A percentile compares a stretch with the other conserved stretches of the same genome.
These are phyloP conservation scores for Sequoia sempervirens DNA, from an alignment of 75 land plant species.

Conservation along the genomic window DNA sequence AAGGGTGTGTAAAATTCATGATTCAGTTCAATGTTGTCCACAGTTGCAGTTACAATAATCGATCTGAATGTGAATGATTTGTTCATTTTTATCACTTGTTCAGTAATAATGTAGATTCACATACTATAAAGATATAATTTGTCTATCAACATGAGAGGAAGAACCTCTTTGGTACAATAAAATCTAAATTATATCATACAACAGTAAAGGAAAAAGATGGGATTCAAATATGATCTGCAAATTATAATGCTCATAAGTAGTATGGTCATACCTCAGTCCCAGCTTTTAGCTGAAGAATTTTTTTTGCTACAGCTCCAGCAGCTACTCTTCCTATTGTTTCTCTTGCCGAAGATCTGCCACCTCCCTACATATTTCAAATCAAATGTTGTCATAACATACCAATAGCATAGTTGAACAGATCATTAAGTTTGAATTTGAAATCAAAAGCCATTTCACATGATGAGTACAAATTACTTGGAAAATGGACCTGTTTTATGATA, in stretches of 20 bases:
- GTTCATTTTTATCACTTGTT: not conserved
- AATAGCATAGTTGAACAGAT: not conserved
- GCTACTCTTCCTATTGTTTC: constrained; percentile 99
- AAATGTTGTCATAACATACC: not conserved
- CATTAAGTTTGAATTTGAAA: not conserved
- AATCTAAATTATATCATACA: not conserved
- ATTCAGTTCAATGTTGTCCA: constrained; percentile 1
- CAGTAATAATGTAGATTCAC: not conserved
- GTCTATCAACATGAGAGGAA: not conserved
- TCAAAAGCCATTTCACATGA: not conserved
- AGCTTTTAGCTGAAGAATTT: constrained; percentile 55
- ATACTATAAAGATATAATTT: not conserved
- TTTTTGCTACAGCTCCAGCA: constrained; percentile 97
- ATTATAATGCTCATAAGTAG: not conserved
- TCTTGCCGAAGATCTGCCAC: constrained; percentile 98
- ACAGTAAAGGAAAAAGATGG: not conserved
- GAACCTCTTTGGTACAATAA: not conserved
- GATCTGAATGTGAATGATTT: not conserved
- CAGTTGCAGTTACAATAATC: not conserved
- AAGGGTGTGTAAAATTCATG: constrained; percentile 1
- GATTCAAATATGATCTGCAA: not conserved
- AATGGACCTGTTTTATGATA: constrained; percentile 10
- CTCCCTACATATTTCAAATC: constrained; percentile 58
- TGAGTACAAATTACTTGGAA: not conserved
- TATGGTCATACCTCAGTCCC: constrained; percentile 75